Evolutionary conservation across 345 rosid species (phyloP).

Genomic region (Lumnitzera littorea): DNA sequence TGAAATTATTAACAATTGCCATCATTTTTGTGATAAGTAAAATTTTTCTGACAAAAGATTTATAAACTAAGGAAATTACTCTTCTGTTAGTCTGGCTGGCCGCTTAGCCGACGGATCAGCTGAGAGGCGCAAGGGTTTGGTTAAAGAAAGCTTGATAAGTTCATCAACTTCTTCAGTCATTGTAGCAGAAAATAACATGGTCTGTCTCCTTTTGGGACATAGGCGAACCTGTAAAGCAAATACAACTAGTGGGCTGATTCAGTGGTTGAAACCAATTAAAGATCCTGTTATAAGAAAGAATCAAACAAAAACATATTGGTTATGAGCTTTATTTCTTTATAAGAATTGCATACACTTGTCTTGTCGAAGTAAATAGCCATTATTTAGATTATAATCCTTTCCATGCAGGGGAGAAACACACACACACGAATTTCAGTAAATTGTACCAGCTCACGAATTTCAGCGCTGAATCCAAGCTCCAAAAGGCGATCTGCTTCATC

Average conservation of each 20-base stretch:
- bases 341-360: background rate
- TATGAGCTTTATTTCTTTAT: too few relatives aligned
- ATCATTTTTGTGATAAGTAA: too few relatives aligned
- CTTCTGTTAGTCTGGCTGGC: slow-evolving; percentile 80
- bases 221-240: slow-evolving; percentile 54
- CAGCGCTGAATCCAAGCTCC: slow-evolving; percentile 93
- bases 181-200: slow-evolving; percentile 95
- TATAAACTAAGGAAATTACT: slow-evolving; percentile 28
- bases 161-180: slow-evolving; percentile 95
- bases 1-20: too few relatives aligned
- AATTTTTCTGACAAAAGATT: too few relatives aligned
- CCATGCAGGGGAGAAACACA: too few relatives aligned
- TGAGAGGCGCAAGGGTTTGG: slow-evolving; percentile 92
- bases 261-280: too few relatives aligned
- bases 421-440: background rate
- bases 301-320: background rate
- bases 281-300: background rate
- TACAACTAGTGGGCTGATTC: background rate
- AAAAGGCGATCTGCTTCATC: slow-evolving; percentile 97
- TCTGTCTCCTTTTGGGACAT: slow-evolving; percentile 94
- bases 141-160: slow-evolving; percentile 79
- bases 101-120: slow-evolving; percentile 96
- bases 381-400: too few relatives aligned
- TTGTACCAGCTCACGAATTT: slow-evolving; percentile 86
- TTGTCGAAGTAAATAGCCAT: too few relatives aligned